A percentile compares a stretch with the other conserved stretches of the same genome.
Evolutionary conservation across 495 filamentous ascomycete genomes (phyloP).

Genomic region (Hyaloscypha bicolor): DNA sequence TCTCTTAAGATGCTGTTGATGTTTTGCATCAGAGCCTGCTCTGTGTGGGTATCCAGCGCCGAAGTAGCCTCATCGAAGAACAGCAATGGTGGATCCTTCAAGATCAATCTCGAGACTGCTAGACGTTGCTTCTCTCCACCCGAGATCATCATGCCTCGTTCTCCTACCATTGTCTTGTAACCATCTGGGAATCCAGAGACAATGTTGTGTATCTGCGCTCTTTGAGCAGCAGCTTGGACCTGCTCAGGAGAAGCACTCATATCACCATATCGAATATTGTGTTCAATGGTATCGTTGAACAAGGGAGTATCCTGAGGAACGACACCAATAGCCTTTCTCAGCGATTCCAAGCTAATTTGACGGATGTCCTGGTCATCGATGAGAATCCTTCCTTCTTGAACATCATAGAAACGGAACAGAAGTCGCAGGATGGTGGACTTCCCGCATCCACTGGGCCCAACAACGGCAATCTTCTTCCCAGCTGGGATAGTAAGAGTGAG

Average conservation of each 20-base stretch:
- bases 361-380: conserved; percentile 94
- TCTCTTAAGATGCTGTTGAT: conserved; percentile 93
- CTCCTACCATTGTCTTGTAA: conserved; percentile 90
- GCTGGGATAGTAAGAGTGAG: conserved; percentile 88
- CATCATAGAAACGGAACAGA: conserved; percentile 93
- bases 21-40: conserved; percentile 86
- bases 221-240: conserved; percentile 73
- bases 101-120: conserved; percentile 79
- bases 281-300: conserved; percentile 93
- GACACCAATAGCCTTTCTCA: conserved; percentile 87
- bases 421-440: conserved; percentile 92
- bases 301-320: conserved; percentile 97
- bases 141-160: conserved; percentile 97
- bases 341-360: conserved; percentile 76
- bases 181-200: conserved; percentile 78
- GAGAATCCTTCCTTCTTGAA: conserved; percentile 82
- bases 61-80: conserved; percentile 99
- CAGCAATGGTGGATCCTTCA: conserved; percentile 89
- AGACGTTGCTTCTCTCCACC: conserved; percentile 96
- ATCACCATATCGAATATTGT: conserved; percentile 95
- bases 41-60: conserved; percentile 93
- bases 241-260: conserved; percentile 74
- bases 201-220: conserved; percentile 83
- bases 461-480: conserved; percentile 92
- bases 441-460: conserved; percentile 93